Evolutionary conservation across 768 basidiomycete genomes (phyloP), one percentile per base, ranked within the genome.

Genomic region (Mycena alexandri): DNA sequence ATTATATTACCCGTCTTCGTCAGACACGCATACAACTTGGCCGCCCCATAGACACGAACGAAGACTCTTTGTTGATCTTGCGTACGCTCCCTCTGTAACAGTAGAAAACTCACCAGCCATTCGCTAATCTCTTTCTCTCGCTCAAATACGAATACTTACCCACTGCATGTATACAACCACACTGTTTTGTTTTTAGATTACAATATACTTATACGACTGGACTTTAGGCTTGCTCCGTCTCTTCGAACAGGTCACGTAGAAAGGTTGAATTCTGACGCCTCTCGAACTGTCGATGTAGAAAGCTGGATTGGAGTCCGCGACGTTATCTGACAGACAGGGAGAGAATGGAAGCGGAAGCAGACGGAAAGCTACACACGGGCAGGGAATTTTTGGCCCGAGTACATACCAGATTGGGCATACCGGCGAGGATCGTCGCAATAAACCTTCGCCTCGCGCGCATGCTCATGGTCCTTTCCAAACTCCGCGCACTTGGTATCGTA

Each of bases 401-500:
- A 67, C 61, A 67, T 52, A 4, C 60, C 66, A 7, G 66, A 44
- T 46, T 67, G 66, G 12, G 61, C 54, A 22, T 24, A 57, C 24
- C n/a, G 41, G 52, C 54, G 52, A n/a, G 53, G 65, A 55, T 67
- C 38, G 51, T 67, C 59, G 43, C 6, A 41, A 24, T 47, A 56
- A 47, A n/a, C 42, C 38, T 66, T 69, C 3, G 41, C 42, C 25
- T 54, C 21, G 2, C 42, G 46, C 11, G 69, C 48, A 53, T 67
- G 67, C 17, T 63, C 57, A 61, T 72, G 68, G 59, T 74, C 73
- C n/a, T 36, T 53, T 5, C 71, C 74, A 57, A 74, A 72, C 42
- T 75, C 71, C 34, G 69, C 73, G 25, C 63, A 65, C 25, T 68
- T 41, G n/a, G 52, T 65, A 46, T 73, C 73, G 43, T 72, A 73